Evolutionary conservation across 805 yeast species (phyloP), one percentile per base, ranked within the genome.

Genomic region (Candida pseudoglaebosa): DNA sequence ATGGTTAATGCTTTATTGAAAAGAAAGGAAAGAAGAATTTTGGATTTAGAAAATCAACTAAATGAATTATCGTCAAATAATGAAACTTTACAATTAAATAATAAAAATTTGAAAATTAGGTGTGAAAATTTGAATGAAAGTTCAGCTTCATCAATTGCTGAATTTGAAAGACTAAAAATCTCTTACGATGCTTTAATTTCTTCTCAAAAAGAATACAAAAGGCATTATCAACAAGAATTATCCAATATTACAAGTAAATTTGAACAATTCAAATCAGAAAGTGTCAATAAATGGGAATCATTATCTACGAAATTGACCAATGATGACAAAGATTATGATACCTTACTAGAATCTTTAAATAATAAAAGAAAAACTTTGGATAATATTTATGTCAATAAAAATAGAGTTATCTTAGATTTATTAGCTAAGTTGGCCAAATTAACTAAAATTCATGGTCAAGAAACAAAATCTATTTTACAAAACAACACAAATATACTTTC

Each of bases 11-110:
- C 88, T 1, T 62, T 84, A 45, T 61, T 86, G 42, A 77, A 74
- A 44, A 66, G 95, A 37, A 84, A 84, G 50, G 88, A 84, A 49
- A 69, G 90, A 37, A 67, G 86, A 38, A 73, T 84, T 18, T 51
- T 65, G 21, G 91, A 83, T 47, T 61, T 85, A 49, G 95, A 87
- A 55, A 65, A 61, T 29, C 78, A 77, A 46, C 57, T 73, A 40
- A 69, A 70, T 38, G 78, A 73, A 16, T 49, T 75, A n/a, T 50
- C 64, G 30, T 64, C 76, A 5, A 55, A 60, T 15, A 65, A 70
- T 21, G 84, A 80, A 44, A 61, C 73, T 14, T 59, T 74, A 40
- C 67, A 69, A 41, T 68, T 72, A 49, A 73, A 73, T 39, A 61
- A 70, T 36, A 75, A 77, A 41, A 68, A 73, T 32, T 57, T 78